Evolutionary conservation across 768 basidiomycete species (phyloP).

Genomic region (Lepiota subincarnata): DNA sequence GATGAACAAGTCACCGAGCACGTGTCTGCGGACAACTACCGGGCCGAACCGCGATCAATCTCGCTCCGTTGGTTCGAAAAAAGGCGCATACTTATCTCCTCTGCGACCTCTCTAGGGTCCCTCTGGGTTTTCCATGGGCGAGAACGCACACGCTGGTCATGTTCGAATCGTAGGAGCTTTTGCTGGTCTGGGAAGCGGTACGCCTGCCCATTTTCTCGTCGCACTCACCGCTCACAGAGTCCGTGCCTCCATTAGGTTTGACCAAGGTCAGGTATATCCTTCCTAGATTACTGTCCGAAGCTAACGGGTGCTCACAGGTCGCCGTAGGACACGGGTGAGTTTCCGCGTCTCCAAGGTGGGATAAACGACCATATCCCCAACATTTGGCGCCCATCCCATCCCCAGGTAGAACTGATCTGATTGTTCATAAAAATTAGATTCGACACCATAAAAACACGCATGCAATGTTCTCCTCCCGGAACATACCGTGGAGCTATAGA

Average conservation of each 20-base stretch:
- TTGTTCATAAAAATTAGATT: slow-evolving; percentile 37
- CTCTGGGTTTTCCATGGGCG: slow-evolving; percentile 8
- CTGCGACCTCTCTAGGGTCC: neutral
- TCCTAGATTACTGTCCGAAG: neutral
- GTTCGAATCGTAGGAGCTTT: slow-evolving; percentile 52
- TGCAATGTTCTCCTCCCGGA: slow-evolving; percentile 66
- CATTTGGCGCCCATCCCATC: neutral
- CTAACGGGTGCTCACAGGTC: slow-evolving; percentile 35
- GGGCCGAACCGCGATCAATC: neutral
- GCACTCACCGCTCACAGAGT: neutral
- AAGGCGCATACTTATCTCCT: neutral
- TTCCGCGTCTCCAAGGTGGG: slow-evolving; percentile 8
- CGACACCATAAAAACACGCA: slow-evolving; percentile 69
- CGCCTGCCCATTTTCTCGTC: slow-evolving; percentile 15
- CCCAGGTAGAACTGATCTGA: slow-evolving; percentile 7
- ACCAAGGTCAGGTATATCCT: slow-evolving; percentile 38
- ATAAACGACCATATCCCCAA: neutral
- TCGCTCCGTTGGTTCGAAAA: neutral
- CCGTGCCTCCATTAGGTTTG: slow-evolving; percentile 31
- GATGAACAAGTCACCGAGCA: slow-evolving; percentile 11
- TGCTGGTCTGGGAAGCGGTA: slow-evolving; percentile 61
- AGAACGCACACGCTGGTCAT: slow-evolving; percentile 24
- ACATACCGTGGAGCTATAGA: slow-evolving; percentile 61
- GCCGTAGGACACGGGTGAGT: slow-evolving; percentile 67
- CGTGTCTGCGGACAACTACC: neutral